phyloP scores from a whole-genome alignment of 805 yeast genomes.

The Starmera pachycereana region DNA sequence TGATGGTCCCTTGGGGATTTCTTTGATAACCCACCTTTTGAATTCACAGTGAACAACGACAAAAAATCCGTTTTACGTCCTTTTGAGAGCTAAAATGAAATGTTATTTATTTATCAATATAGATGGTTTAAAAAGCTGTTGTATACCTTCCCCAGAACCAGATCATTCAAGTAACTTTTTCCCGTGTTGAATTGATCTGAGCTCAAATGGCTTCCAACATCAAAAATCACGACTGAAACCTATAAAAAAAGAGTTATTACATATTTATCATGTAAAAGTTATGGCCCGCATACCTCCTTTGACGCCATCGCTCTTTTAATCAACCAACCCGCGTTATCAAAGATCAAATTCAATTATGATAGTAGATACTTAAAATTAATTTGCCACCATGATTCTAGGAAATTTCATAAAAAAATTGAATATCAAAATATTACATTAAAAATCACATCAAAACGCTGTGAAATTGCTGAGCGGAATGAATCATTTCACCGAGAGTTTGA shows the following conservation, averaged over 20 bases:
- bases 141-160: conserved; percentile 19
- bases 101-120: not conserved
- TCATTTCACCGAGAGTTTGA: too few relatives aligned
- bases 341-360: too few relatives aligned
- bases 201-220: conserved; percentile 32
- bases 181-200: conserved; percentile 15
- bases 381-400: too few relatives aligned
- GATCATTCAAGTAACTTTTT: conserved; percentile 25
- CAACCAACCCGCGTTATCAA: too few relatives aligned
- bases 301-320: too few relatives aligned
- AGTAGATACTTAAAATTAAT: too few relatives aligned
- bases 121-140: not conserved
- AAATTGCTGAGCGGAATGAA: too few relatives aligned
- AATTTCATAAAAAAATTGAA: too few relatives aligned
- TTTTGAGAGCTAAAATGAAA: conserved; percentile 11
- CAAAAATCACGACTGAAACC: conserved; percentile 39
- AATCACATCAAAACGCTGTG: too few relatives aligned
- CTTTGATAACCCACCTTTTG: conserved; percentile 2
- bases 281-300: too few relatives aligned
- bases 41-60: conserved; percentile 23
- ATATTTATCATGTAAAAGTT: too few relatives aligned
- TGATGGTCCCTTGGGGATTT: conserved; percentile 1
- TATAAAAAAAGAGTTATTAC: conserved; percentile 2
- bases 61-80: conserved; percentile 31
- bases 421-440: too few relatives aligned